phyloP scores from a whole-genome alignment of 257 asterid species.

The Thymus mandschuricus region DNA sequence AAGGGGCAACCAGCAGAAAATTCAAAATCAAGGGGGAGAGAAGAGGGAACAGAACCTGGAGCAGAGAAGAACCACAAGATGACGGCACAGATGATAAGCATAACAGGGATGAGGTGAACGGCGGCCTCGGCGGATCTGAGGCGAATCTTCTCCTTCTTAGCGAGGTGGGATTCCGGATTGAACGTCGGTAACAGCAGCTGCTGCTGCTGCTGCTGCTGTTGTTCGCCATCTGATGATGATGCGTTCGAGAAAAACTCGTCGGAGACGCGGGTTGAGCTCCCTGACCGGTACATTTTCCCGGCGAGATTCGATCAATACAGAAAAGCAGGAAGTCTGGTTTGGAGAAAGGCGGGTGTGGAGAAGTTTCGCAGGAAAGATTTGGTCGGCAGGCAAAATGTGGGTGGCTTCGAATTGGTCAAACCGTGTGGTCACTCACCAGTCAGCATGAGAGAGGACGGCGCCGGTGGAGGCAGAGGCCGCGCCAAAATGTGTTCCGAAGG shows the following conservation, averaged over 20 bases:
- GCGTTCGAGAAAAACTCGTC: conserved; percentile 60
- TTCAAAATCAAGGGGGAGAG: neutral
- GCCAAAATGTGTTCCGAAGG: too few species aligned
- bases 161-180: conserved; percentile 56
- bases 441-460: neutral
- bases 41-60: conserved; percentile 44
- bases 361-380: neutral
- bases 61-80: conserved; percentile 68
- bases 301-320: neutral
- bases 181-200: conserved; percentile 51
- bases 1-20: neutral
- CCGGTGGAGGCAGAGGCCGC: too few species aligned
- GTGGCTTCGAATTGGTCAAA: conserved; percentile 1
- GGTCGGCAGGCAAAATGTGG: too few species aligned
- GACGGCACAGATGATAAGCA: conserved; percentile 60
- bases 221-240: conserved; percentile 21
- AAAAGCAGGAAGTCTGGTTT: neutral
- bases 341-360: neutral
- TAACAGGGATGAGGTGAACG: conserved; percentile 67
- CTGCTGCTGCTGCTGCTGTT: conserved; percentile 18
- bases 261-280: conserved; percentile 63
- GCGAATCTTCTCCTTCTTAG: conserved; percentile 59
- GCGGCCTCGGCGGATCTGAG: conserved; percentile 78
- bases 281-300: conserved; percentile 56
- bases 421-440: neutral